These are phyloP conservation scores for Punica granatum DNA, from an alignment of 345 rosid genomes.

Conservation along the genomic window DNA sequence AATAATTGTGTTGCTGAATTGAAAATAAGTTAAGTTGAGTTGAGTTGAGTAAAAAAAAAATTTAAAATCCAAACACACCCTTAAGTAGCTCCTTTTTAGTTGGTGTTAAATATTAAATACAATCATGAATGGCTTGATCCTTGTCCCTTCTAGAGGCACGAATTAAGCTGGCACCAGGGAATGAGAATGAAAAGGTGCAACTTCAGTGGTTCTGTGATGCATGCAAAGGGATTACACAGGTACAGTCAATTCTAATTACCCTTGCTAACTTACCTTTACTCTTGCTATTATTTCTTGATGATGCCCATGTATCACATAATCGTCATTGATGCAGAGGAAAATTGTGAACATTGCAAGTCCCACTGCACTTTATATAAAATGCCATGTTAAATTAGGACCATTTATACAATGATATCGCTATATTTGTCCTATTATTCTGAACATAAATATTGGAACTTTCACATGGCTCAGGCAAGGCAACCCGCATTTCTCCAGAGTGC, in stretches of 20 bases:
- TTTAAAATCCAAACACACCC: too few species aligned
- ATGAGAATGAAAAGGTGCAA: slow-evolving; percentile 68
- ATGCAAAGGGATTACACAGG: slow-evolving; percentile 96
- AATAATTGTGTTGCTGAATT: too few species aligned
- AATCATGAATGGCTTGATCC: neutral
- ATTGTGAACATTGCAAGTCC: neutral
- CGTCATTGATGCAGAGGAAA: neutral
- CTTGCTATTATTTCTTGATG: neutral
- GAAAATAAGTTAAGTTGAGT: too few species aligned
- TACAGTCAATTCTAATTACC: slow-evolving; percentile 13
- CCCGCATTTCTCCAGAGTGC: slow-evolving; percentile 54
- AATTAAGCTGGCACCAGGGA: slow-evolving; percentile 63
- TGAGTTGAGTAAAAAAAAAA: too few species aligned
- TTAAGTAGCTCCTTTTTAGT: neutral
- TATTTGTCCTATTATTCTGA: neutral
- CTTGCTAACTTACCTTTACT: neutral
- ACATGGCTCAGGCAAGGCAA: slow-evolving; percentile 41
- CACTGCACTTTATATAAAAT: neutral
- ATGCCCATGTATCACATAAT: neutral
- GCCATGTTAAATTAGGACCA: neutral
- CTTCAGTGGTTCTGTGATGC: slow-evolving; percentile 84
- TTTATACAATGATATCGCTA: neutral
- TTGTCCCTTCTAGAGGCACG: slow-evolving; percentile 54
- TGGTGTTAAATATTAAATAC: neutral
- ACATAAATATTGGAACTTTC: neutral